Evolutionary conservation across 1,139 yeast species (phyloP).

Genomic region (Yamadazyma triangularis): DNA sequence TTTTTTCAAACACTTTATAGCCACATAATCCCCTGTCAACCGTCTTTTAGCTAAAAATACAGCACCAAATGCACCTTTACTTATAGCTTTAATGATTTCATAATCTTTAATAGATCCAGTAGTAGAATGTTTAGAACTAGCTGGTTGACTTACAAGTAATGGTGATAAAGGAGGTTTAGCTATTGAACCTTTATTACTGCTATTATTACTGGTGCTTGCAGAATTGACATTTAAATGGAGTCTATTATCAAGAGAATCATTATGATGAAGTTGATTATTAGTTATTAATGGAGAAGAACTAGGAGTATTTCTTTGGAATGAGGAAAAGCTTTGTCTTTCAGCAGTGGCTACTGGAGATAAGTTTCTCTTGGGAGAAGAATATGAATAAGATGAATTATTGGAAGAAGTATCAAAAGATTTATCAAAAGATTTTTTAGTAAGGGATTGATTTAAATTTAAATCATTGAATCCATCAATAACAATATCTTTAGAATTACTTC

Average conservation of each 20-base stretch:
- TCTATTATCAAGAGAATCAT: slow-evolving; percentile 2
- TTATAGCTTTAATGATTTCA: slow-evolving; percentile 86
- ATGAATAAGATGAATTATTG: slow-evolving; percentile 26
- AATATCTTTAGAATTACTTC: slow-evolving; percentile 21
- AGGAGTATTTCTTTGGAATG: slow-evolving; percentile 56
- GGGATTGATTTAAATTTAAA: slow-evolving; percentile 2
- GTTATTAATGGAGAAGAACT: slow-evolving; percentile 37
- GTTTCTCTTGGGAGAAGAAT: slow-evolving; percentile 49
- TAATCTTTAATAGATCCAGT: slow-evolving; percentile 81
- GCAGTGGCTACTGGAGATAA: slow-evolving; percentile 21
- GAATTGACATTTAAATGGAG: slow-evolving; percentile 3
- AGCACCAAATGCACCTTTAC: slow-evolving; percentile 97
- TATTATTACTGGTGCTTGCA: background rate
- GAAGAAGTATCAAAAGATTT: slow-evolving; percentile 1
- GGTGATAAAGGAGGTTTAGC: slow-evolving; percentile 76
- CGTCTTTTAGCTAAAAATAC: slow-evolving; percentile 82
- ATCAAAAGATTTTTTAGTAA: background rate
- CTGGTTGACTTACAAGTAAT: slow-evolving; percentile 59
- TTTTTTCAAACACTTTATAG: slow-evolving; percentile 90
- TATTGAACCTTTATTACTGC: background rate
- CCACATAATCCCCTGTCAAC: slow-evolving; percentile 90
- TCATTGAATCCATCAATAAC: slow-evolving; percentile 26
- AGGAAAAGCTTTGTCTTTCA: slow-evolving; percentile 40
- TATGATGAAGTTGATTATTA: slow-evolving; percentile 7
- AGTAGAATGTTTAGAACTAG: slow-evolving; percentile 42